Conservation (phyloP, 306 rosid species). For the Vicia sativa region DNA sequence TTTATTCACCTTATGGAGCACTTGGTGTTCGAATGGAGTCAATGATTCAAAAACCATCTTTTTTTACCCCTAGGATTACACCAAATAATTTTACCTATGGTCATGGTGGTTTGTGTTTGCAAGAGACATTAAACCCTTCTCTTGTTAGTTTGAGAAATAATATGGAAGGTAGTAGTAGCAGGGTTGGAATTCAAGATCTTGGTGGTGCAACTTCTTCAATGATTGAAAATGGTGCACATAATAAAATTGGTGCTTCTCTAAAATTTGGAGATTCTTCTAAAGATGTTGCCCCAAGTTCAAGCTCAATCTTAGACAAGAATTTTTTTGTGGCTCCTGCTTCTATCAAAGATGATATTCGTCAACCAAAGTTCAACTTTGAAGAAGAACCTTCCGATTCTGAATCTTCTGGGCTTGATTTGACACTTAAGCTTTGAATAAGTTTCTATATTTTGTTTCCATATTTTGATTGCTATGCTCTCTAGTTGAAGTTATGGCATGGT, state of each 20-base stretch:
- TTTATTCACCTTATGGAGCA: slow-evolving; percentile 15
- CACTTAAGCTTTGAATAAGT: slow-evolving; percentile 49
- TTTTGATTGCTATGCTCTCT: neutral
- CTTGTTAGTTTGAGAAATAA: neutral
- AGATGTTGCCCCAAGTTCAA: neutral
- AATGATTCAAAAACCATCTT: slow-evolving; percentile 60
- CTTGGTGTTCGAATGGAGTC: slow-evolving; percentile 63
- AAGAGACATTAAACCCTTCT: slow-evolving; percentile 4
- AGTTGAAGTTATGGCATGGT: neutral
- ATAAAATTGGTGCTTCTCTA: neutral
- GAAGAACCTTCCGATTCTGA: neutral
- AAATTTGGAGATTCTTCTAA: no score
- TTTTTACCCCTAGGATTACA: slow-evolving; percentile 13
- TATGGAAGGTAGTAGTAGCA: neutral
- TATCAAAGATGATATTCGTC: neutral
- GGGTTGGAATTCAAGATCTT: neutral
- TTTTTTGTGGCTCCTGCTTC: neutral
- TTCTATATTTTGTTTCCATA: neutral
- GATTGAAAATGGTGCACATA: neutral
- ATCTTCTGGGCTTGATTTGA: slow-evolving; percentile 48
- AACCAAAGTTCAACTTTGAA: neutral
- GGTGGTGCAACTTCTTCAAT: neutral
- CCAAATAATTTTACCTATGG: slow-evolving; percentile 25
- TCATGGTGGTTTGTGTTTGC: neutral
- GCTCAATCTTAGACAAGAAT: neutral